A percentile compares a stretch with the other conserved stretches of the same genome.
These are phyloP conservation scores for Spathaspora passalidarum DNA, from an alignment of 805 yeast species.

Conservation along the genomic window DNA sequence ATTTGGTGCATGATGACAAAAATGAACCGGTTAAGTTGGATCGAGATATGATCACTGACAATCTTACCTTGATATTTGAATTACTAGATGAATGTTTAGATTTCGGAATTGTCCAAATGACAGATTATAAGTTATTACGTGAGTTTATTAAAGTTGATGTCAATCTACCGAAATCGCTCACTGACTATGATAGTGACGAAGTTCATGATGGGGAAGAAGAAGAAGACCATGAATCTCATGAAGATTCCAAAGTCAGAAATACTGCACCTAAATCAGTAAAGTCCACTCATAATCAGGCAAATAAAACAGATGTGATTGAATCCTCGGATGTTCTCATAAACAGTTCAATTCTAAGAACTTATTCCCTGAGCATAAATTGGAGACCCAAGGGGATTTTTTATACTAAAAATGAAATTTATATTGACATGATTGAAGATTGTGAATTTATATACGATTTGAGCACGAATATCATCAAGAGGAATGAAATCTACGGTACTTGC, in stretches of 20 bases:
- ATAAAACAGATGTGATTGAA: conserved; percentile 27
- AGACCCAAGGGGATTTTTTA: conserved; percentile 45
- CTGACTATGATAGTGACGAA: conserved; percentile 3
- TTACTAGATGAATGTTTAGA: conserved; percentile 89
- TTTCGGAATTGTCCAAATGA: conserved; percentile 80
- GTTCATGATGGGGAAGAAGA: conserved; percentile 8
- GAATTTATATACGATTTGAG: conserved; percentile 36
- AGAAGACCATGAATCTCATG: conserved; percentile 7
- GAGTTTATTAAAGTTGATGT: conserved; percentile 69
- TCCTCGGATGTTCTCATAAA: conserved; percentile 40
- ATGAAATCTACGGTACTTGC: conserved; percentile 34
- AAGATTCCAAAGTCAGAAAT: conserved; percentile 11
- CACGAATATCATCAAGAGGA: conserved; percentile 22
- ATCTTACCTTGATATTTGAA: conserved; percentile 72
- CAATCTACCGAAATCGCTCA: conserved; percentile 18
- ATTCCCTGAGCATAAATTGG: conserved; percentile 57
- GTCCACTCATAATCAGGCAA: conserved; percentile 40
- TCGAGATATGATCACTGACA: conserved; percentile 65
- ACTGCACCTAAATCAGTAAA: conserved; percentile 16
- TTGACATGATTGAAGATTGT: conserved; percentile 38
- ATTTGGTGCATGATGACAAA: conserved; percentile 14
- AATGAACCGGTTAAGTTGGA: conserved; percentile 35
- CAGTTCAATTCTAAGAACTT: conserved; percentile 70
- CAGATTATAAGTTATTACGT: conserved; percentile 72
- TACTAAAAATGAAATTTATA: conserved; percentile 41